Percentiles rank a stretch among this genome's conserved stretches.
These are phyloP conservation scores for Clitoria ternatea DNA, from an alignment of 306 rosid species.

Conservation along the genomic window DNA sequence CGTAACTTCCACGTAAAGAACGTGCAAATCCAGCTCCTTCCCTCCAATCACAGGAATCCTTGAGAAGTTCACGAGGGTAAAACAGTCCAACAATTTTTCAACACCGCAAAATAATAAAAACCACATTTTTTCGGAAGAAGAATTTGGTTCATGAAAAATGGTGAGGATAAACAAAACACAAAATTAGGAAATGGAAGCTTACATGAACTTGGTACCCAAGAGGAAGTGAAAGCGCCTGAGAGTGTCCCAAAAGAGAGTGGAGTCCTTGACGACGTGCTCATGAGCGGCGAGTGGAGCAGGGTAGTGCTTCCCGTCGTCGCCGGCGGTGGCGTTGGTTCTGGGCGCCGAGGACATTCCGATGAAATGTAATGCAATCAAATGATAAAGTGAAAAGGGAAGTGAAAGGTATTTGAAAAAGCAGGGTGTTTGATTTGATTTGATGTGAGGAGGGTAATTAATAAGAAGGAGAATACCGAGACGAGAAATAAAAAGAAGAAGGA, in stretches of 20 bases:
- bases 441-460: conserved; percentile 10
- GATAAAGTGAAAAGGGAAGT: not conserved
- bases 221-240: conserved; percentile 78
- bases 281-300: conserved; percentile 74
- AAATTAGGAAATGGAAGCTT: conserved; percentile 11
- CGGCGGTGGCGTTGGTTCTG: conserved; percentile 6
- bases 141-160: not conserved
- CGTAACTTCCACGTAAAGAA: conserved; percentile 82
- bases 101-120: not conserved
- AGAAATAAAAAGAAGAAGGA: conserved; percentile 27
- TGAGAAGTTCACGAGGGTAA: not conserved
- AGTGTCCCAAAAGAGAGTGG: conserved; percentile 76
- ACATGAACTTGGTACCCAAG: conserved; percentile 86
- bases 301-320: conserved; percentile 41
- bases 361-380: not conserved
- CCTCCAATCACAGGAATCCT: conserved; percentile 99
- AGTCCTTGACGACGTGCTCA: conserved; percentile 44
- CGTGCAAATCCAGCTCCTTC: conserved; percentile 89
- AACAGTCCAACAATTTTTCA: not conserved
- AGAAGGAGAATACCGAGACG: conserved; percentile 40
- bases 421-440: not conserved
- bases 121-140: too few relatives aligned
- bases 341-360: conserved; percentile 38
- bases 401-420: not conserved
- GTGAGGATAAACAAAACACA: not conserved